These are phyloP conservation scores for Serpula lacrymans DNA, from an alignment of 768 basidiomycete genomes.

Conservation along the genomic window DNA sequence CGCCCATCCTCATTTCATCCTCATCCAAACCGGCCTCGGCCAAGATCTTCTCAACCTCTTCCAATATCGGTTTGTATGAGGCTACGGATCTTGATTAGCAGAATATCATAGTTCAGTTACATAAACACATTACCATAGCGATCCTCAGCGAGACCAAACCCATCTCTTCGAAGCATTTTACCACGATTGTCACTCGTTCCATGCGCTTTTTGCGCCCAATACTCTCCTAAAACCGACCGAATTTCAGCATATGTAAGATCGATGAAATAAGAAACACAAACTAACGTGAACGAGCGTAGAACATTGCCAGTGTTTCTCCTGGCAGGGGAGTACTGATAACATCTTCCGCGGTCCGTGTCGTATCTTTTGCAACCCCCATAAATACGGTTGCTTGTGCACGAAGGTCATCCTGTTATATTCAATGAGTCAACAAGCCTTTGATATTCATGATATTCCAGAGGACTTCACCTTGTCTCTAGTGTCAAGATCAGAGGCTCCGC, in stretches of 20 bases:
- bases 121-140: constrained; percentile 70
- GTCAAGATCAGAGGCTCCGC: no score
- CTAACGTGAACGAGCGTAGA: constrained; percentile 79
- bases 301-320: constrained; percentile 78
- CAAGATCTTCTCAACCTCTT: constrained; percentile 81
- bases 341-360: constrained; percentile 62
- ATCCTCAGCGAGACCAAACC: constrained; percentile 71
- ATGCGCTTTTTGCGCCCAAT: constrained; percentile 77
- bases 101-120: background rate
- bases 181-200: constrained; percentile 60
- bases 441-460: no score
- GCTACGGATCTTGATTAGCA: constrained; percentile 33
- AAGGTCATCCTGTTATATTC: constrained; percentile 35
- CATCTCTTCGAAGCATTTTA: constrained; percentile 74
- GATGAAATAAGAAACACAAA: constrained; percentile 6
- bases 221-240: constrained; percentile 50
- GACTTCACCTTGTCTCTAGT: no score
- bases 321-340: constrained; percentile 75
- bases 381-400: constrained; percentile 45
- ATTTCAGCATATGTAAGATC: background rate
- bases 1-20: constrained; percentile 68
- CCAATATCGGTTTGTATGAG: constrained; percentile 77
- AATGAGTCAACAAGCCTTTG: no score
- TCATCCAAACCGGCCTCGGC: constrained; percentile 83
- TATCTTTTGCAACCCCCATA: constrained; percentile 61